phyloP scores from a whole-genome alignment of 768 basidiomycete genomes.

The Boletus coccyginus region DNA sequence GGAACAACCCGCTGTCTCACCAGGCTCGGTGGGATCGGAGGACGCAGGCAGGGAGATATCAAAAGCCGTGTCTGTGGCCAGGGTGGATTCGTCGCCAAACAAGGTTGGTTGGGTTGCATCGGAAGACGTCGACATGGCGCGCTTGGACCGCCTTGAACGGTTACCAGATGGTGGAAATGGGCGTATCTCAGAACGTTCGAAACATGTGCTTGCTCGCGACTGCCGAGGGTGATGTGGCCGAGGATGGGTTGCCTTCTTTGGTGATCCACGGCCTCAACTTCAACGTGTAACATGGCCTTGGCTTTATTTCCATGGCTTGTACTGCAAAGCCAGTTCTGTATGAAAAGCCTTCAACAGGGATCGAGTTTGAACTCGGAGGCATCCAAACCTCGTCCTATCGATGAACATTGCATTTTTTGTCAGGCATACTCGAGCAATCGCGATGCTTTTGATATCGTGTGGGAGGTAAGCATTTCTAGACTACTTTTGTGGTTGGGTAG shows the following conservation, averaged over 20 bases:
- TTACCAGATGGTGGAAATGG: background rate
- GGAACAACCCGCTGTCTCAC: constrained; percentile 25
- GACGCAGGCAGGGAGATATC: constrained; percentile 7
- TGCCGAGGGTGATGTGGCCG: background rate
- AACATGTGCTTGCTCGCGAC: background rate
- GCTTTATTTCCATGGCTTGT: constrained; percentile 13
- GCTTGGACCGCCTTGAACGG: background rate
- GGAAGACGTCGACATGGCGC: constrained; percentile 30
- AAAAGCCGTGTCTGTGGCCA: constrained; percentile 9
- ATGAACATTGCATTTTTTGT: constrained; percentile 38
- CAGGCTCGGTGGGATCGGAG: no score
- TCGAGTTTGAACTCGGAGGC: background rate
- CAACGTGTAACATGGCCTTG: background rate
- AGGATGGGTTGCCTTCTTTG: constrained; percentile 14
- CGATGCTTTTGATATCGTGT: constrained; percentile 44
- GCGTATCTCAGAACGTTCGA: background rate
- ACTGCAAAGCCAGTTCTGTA: background rate
- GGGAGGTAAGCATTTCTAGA: constrained; percentile 38
- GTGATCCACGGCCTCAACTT: background rate
- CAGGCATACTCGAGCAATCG: constrained; percentile 35
- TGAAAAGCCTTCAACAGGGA: background rate
- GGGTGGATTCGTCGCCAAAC: constrained; percentile 25
- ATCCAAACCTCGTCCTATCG: background rate
- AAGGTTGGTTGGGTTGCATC: constrained; percentile 29
- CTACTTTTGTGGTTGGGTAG: background rate